Evolutionary conservation across 257 asterid genomes (phyloP), one percentile per base, ranked within the genome.

Genomic region (Dorcoceras hygrometricum): DNA sequence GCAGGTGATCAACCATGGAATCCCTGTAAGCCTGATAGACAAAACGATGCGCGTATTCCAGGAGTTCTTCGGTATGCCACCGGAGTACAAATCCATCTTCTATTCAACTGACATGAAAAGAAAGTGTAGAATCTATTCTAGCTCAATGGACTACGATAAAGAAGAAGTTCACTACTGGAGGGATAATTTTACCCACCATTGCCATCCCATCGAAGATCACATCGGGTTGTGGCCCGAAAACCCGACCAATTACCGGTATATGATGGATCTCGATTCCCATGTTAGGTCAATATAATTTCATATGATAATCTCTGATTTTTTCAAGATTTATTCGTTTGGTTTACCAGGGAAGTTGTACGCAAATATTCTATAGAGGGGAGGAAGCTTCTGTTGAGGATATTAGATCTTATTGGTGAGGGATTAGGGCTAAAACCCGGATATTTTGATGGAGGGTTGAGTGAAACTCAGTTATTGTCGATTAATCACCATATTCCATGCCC

Each of bases 401-500:
- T 91, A 3, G 86, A 80, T 4, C 53, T 82, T 8, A 79, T 88
- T 4, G 57, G 79, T 43, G 53, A 43, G 16, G 20, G 7, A 4
- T 43, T 43, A 8, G 85, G 87, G 3, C 56, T 87, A 0, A 71
- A 77, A 48, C 22, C 55, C 0, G 77, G 81, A 39, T 81, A 82
- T 54, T 84, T 91, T 20, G 75, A 76, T 0, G 59, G 71, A 8
- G 86, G 70, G 24, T 3, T 87, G 1, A 84, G 85, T 51, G 65
- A 77, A 61, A 82, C 23, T 28, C 86, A 83, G 4, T 12, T 78
- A 9, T 1, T 87, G 34, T 82, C 90, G 1, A 86, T 81, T 27
- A 91, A 89, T 77, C 75, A 87, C 66, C 88, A 91, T 23, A 85
- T 86, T 4, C 85, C 91, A 39, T 89, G 98, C 68, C 91, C 96